phyloP scores from a whole-genome alignment of 176 grass and related monocot species.

The Musa schizocarpa region DNA sequence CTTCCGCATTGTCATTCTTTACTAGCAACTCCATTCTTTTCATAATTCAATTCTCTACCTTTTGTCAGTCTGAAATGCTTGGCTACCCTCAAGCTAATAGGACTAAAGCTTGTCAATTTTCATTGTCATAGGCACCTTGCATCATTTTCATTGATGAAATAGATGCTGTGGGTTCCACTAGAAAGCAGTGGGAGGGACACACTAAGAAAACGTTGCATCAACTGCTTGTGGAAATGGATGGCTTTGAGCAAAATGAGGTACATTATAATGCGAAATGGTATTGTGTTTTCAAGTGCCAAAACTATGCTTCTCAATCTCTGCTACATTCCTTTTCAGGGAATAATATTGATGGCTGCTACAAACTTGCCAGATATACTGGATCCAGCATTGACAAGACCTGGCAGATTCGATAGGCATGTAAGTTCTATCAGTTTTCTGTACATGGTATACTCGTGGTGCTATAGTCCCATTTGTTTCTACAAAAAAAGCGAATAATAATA shows the following conservation, averaged over 20 bases:
- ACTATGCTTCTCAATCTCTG: background rate
- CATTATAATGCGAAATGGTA: background rate
- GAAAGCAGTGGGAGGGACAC: conserved; percentile 99
- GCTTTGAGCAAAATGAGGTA: conserved; percentile 99
- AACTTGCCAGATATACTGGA: conserved; percentile 98
- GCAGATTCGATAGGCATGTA: conserved; percentile 99
- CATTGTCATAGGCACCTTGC: conserved; percentile 67
- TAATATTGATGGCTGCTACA: conserved; percentile 99
- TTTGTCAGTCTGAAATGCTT: too few relatives aligned
- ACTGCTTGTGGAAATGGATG: conserved; percentile 99
- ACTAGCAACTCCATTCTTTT: background rate
- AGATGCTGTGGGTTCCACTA: conserved; percentile 95
- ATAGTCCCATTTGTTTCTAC: background rate
- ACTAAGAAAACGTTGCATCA: conserved; percentile 99
- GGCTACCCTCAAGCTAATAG: background rate
- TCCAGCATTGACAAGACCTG: conserved; percentile 92
- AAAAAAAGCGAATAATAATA: background rate
- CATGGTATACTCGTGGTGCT: background rate
- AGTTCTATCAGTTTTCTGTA: conserved; percentile 30
- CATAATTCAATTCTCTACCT: background rate
- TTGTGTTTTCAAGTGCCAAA: conserved; percentile 8
- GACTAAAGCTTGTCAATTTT: background rate
- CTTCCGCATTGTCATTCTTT: conserved; percentile 3
- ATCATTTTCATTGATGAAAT: conserved; percentile 99
- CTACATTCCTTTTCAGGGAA: conserved; percentile 50